Base-by-base conservation (phyloP, 2,329 filamentous ascomycete genomes). In the Fusarium sp. region DNA sequence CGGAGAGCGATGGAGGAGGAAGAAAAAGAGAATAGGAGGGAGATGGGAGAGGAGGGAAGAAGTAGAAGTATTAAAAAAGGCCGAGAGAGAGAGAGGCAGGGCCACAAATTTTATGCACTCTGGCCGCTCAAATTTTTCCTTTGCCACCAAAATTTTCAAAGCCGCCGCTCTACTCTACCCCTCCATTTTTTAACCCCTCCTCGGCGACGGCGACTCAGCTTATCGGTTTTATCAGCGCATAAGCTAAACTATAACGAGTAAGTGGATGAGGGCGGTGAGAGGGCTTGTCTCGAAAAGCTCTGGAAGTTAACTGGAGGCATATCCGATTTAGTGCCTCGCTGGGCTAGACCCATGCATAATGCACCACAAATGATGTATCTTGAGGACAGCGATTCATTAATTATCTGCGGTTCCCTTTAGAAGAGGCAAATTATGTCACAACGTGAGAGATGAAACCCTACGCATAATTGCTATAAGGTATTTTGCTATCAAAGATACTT, bases 1-100 rank as follows among this genome's bases (percentile, higher is more conserved):
- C 78, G 77, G 75, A 77, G 67, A 70, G 63, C 71, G 66, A 75
- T 75, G 75, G 75, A 71, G 74, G 75, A 74, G 74, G 75, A 75
- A 74, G 75, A 74, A 73, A 73, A 75, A 75, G 51, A 74, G 71
- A 73, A 71, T 71, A 71, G 76, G 74, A 75, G 72, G 67, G 74
- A 66, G 72, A 69, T 68, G 68, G 50, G 30, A 46, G 45, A 61
- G 47, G 66, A 71, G 70, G 63, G 66, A 68, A 62, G 68, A 71
- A 71, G 71, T 60, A 62, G 68, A 71, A 71, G 71, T 60, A 28
- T 55, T 70, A 47, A 69, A 65, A 72, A 78, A 69, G 74, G 67
- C 22, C 20, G 20, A 24, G 22, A n/a, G n/a, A 24, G 74, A 69
- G 73, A 74, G 74, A 70, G 69, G 67, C 67, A 68, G 71, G 74